Evolutionary conservation across 2,329 filamentous ascomycete species (phyloP).

Genomic region (Niveomyces coronatus): DNA sequence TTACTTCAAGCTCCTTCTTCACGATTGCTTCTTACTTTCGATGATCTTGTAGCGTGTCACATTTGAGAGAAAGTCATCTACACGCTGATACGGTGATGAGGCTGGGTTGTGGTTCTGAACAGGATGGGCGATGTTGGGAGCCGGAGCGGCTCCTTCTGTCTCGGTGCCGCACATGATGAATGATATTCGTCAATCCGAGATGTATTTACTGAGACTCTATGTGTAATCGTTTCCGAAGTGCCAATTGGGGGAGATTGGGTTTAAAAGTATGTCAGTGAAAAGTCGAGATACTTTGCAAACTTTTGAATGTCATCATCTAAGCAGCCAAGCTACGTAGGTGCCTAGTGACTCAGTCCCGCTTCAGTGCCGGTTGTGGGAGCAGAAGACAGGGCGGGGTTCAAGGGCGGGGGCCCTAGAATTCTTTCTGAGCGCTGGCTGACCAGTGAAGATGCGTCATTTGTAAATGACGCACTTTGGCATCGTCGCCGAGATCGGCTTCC

Average conservation of each 20-base stretch:
- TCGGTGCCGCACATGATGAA: slow-evolving; percentile 7
- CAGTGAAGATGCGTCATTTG: too few relatives aligned
- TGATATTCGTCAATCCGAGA: neutral
- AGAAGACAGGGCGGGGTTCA: too few relatives aligned
- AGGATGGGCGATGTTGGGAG: neutral
- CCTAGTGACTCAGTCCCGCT: too few relatives aligned
- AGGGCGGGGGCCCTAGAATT: too few relatives aligned
- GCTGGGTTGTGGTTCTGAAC: slow-evolving; percentile 16
- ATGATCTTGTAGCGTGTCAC: slow-evolving; percentile 52
- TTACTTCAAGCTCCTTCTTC: slow-evolving; percentile 28
- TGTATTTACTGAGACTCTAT: neutral
- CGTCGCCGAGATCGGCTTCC: too few relatives aligned
- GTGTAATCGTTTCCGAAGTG: neutral
- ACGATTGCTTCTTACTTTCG: neutral
- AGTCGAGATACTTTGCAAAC: too few relatives aligned
- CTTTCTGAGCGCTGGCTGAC: too few relatives aligned
- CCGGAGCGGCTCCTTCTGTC: neutral
- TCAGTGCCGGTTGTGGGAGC: too few relatives aligned
- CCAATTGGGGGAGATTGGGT: neutral
- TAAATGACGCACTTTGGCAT: too few relatives aligned
- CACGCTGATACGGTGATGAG: slow-evolving; percentile 45
- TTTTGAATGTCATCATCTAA: too few relatives aligned
- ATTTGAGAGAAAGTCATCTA: slow-evolving; percentile 61
- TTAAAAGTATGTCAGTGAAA: neutral
- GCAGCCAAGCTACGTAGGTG: too few relatives aligned